Conservation (phyloP, 2,329 filamentous ascomycete species). For the Aspergillus sergii region DNA sequence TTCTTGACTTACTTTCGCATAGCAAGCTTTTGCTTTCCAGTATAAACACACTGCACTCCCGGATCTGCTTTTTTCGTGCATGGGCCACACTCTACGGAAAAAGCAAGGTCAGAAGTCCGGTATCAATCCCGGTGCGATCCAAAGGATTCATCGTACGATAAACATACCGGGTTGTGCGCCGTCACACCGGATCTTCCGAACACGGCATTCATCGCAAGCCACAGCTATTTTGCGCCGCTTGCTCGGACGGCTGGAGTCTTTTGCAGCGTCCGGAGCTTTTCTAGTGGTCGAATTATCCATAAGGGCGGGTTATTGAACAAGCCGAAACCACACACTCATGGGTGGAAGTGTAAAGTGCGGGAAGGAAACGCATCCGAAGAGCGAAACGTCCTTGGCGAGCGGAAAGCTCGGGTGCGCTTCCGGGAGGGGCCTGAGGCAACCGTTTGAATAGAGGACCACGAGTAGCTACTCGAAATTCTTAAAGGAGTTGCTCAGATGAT, state of each 20-base stretch:
- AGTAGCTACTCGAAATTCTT: too few species aligned
- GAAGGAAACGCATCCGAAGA: not conserved
- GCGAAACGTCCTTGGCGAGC: not conserved
- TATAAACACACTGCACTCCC: constrained; percentile 28
- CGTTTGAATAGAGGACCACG: too few species aligned
- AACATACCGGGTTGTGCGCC: constrained; percentile 21
- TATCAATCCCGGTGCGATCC: not conserved
- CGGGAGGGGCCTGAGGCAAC: constrained; percentile 4
- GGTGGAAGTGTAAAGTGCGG: not conserved
- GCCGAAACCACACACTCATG: not conserved
- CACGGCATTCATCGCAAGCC: constrained; percentile 23
- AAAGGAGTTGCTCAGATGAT: too few species aligned
- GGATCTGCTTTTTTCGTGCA: constrained; percentile 27
- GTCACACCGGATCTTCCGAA: constrained; percentile 23
- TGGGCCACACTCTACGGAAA: constrained; percentile 31
- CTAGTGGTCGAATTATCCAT: constrained; percentile 7
- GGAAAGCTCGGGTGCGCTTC: not conserved
- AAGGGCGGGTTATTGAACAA: not conserved
- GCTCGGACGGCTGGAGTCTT: not conserved
- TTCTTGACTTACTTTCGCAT: constrained; percentile 22
- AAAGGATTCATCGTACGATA: not conserved
- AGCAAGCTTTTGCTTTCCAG: constrained; percentile 29
- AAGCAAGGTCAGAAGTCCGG: constrained; percentile 5
- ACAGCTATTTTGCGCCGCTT: constrained; percentile 24
- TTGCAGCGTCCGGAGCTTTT: not conserved